Conservation (phyloP, 225 moss, liverwort and hornwort species). For the Takakia lepidozioides region DNA sequence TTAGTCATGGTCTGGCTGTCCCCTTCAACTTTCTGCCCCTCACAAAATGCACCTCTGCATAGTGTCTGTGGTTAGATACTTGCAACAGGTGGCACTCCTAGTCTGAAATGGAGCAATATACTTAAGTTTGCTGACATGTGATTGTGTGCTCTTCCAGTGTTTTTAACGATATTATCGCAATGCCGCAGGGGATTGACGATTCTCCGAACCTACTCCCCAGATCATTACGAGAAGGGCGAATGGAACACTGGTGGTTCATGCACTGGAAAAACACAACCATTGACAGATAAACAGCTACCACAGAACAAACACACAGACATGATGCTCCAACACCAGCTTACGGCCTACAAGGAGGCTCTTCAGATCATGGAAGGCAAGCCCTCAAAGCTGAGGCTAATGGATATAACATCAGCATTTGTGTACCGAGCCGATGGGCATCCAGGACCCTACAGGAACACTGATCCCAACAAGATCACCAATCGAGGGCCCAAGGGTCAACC, state of each 20-base stretch:
- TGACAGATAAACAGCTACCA: conserved; percentile 16
- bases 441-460: conserved; percentile 61
- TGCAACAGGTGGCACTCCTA: no score
- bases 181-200: conserved; percentile 71
- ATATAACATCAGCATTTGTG: conserved; percentile 42
- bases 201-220: conserved; percentile 67
- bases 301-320: conserved; percentile 16
- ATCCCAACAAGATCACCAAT: conserved; percentile 47
- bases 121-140: no score
- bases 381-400: conserved; percentile 44
- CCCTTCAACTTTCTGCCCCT: no score
- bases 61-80: no score
- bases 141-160: no score
- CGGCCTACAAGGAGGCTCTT: conserved; percentile 23
- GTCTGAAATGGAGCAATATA: no score
- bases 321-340: conserved; percentile 46
- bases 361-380: conserved; percentile 5
- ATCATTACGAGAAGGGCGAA: conserved; percentile 71
- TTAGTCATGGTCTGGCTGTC: not conserved
- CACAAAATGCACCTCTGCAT: no score
- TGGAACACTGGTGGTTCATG: conserved; percentile 93
- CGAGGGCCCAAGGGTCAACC: conserved; percentile 46
- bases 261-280: conserved; percentile 64
- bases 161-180: no score
- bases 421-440: conserved; percentile 75